Conservation (phyloP, 306 rosid species). For the Nissolia schottii region DNA sequence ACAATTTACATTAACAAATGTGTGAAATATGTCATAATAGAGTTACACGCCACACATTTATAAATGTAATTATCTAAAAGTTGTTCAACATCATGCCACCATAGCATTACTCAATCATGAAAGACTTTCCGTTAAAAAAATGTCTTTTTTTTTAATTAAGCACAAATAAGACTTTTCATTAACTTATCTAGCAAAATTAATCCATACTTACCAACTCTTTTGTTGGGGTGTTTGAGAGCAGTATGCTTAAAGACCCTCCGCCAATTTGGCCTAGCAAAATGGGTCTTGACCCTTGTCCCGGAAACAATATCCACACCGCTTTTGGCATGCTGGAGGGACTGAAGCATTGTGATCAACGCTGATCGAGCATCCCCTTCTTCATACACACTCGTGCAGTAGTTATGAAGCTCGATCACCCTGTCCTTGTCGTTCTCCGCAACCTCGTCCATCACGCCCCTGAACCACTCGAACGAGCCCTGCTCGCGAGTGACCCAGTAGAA, state of each 20-base stretch:
- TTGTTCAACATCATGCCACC: too few relatives aligned
- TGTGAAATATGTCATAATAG: too few relatives aligned
- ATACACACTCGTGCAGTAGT: constrained; percentile 82
- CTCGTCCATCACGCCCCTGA: constrained; percentile 81
- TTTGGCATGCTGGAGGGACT: constrained; percentile 74
- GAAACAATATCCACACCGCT: constrained; percentile 77
- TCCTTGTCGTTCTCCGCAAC: constrained; percentile 66
- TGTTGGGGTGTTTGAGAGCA: constrained; percentile 53
- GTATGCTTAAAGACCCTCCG: constrained; percentile 66
- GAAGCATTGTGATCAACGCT: constrained; percentile 85
- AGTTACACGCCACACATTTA: too few relatives aligned
- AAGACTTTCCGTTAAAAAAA: too few relatives aligned
- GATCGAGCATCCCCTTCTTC: constrained; percentile 95
- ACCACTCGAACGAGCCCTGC: constrained; percentile 93
- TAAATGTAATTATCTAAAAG: too few relatives aligned
- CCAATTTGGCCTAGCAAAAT: constrained; percentile 87
- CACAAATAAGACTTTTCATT: too few relatives aligned
- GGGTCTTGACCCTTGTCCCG: constrained; percentile 74
- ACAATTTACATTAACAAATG: too few relatives aligned
- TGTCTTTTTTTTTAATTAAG: too few relatives aligned
- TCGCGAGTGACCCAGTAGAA: constrained; percentile 95
- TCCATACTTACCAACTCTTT: constrained; percentile 73
- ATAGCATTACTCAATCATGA: too few relatives aligned
- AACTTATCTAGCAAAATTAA: not conserved
- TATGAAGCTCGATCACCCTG: constrained; percentile 66